Conservation (phyloP, 441 rosid species). For the Populus hybrid region DNA sequence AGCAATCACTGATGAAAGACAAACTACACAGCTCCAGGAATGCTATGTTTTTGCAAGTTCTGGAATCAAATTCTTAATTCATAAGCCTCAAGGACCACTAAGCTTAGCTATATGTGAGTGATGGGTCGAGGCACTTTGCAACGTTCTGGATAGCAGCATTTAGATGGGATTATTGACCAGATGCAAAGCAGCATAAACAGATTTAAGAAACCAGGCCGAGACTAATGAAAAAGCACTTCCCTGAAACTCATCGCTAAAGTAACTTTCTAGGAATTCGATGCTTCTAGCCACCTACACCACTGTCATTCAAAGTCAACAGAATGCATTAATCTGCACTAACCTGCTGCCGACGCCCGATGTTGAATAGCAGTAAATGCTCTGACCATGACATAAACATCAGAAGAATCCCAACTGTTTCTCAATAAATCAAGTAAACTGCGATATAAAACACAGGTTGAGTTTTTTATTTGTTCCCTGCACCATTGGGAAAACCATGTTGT, state of each 20-base stretch:
- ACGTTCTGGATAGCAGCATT: neutral
- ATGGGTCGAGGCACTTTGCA: neutral
- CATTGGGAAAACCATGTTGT: neutral
- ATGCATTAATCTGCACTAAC: constrained; percentile 24
- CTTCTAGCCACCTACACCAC: neutral
- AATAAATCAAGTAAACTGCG: constrained; percentile 56
- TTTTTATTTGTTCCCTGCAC: neutral
- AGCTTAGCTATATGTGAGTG: neutral
- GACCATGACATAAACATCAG: constrained; percentile 51
- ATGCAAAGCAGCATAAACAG: neutral
- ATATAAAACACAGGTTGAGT: neutral
- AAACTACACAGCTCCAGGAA: neutral
- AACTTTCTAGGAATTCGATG: neutral
- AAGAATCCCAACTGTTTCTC: constrained; percentile 61
- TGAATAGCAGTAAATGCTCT: constrained; percentile 49
- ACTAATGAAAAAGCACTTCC: neutral
- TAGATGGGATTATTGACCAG: neutral
- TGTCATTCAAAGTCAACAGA: neutral
- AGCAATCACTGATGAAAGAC: neutral
- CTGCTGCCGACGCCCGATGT: constrained; percentile 45
- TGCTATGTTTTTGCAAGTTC: neutral
- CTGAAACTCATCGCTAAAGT: neutral
- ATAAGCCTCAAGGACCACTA: neutral
- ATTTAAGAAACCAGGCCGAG: neutral
- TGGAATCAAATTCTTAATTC: neutral